phyloP scores from a whole-genome alignment of 2,329 filamentous ascomycete species.

The Remersonia thermophila region DNA sequence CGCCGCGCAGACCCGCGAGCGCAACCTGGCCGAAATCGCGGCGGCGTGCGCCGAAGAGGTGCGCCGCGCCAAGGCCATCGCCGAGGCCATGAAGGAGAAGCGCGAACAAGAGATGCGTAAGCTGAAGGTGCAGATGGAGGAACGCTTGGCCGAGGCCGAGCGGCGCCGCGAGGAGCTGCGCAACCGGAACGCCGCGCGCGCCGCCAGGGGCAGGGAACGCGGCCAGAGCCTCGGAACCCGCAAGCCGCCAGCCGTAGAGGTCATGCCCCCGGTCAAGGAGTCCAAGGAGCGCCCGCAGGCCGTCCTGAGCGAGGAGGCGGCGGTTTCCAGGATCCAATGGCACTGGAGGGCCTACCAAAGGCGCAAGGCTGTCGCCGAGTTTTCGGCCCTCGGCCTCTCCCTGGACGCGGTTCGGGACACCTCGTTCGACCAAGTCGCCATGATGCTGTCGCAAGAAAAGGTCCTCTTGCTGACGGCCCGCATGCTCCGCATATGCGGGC shows the following conservation, averaged over 20 bases:
- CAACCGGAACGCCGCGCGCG: slow-evolving; percentile 38
- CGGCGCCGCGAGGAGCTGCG: slow-evolving; percentile 54
- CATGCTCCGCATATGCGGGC: slow-evolving; percentile 55
- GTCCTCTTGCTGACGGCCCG: slow-evolving; percentile 54
- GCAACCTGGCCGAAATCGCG: slow-evolving; percentile 70
- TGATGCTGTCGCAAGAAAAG: slow-evolving; percentile 52
- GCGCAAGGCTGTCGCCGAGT: slow-evolving; percentile 50
- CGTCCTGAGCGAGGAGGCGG: slow-evolving; percentile 43
- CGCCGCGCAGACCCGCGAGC: slow-evolving; percentile 65
- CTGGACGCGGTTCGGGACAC: slow-evolving; percentile 59
- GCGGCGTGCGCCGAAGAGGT: slow-evolving; percentile 75
- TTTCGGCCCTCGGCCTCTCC: slow-evolving; percentile 52
- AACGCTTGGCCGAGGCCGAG: slow-evolving; percentile 67
- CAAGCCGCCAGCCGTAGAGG: slow-evolving; percentile 35
- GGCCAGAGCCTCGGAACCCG: slow-evolving; percentile 37
- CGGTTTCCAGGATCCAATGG: slow-evolving; percentile 54
- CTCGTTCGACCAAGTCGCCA: slow-evolving; percentile 62
- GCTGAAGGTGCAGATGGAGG: slow-evolving; percentile 63
- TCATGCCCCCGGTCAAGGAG: slow-evolving; percentile 38
- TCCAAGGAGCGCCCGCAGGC: slow-evolving; percentile 32
- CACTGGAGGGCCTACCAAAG: slow-evolving; percentile 54
- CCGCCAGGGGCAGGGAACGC: slow-evolving; percentile 30
- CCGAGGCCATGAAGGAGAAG: slow-evolving; percentile 69
- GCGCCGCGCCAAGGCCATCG: slow-evolving; percentile 68
- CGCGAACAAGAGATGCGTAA: slow-evolving; percentile 61